Base-by-base conservation (phyloP, 139 green algal species). In the Penium margaritaceum region DNA sequence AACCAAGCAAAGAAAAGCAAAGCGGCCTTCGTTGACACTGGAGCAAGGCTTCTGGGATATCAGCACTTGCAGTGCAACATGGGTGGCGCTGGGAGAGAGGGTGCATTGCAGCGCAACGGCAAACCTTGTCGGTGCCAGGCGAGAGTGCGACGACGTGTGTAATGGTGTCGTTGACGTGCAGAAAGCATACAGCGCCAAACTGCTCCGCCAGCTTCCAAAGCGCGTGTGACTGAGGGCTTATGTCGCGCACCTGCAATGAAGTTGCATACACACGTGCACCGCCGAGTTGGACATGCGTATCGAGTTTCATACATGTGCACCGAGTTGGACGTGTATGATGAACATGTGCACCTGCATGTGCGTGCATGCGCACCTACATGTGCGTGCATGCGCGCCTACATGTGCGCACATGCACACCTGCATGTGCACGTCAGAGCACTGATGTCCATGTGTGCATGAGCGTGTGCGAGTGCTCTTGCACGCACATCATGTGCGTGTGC, bases 201-300 rank as follows among this genome's bases (percentile, higher is more conserved):
- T 86, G 30, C 67, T 83, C 68, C 0, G 90, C 90, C 38, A 96
- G 71, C 43, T 80, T 74, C 90, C 91, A 96, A 39, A 95, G 70
- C 6, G 81, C 84, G 66, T 96, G 87, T 0, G n/a, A 30, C 29
- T 77, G 71, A 15, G 71, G 66, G 24, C 36, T 61, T 0, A n/a
- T 27, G 30, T 78, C 71, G 34, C 47, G 65, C 15, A 74, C 63
- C 71, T 78, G 71, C 5, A 29, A 66, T 39, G 9, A 1, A n/a
- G n/a, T n/a, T n/a, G n/a, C n/a, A n/a, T n/a, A n/a, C n/a, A n/a
- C n/a, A n/a, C n/a, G n/a, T n/a, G n/a, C n/a, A n/a, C n/a, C n/a
- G n/a, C n/a, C n/a, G n/a, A n/a, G n/a, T n/a, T n/a, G n/a, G n/a
- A n/a, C n/a, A n/a, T n/a, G n/a, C n/a, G n/a, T n/a, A n/a, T n/a